A percentile compares a stretch with the other conserved stretches of the same genome.
phyloP scores from a whole-genome alignment of 495 filamentous ascomycete species.

The Sordaria brevicollis region DNA sequence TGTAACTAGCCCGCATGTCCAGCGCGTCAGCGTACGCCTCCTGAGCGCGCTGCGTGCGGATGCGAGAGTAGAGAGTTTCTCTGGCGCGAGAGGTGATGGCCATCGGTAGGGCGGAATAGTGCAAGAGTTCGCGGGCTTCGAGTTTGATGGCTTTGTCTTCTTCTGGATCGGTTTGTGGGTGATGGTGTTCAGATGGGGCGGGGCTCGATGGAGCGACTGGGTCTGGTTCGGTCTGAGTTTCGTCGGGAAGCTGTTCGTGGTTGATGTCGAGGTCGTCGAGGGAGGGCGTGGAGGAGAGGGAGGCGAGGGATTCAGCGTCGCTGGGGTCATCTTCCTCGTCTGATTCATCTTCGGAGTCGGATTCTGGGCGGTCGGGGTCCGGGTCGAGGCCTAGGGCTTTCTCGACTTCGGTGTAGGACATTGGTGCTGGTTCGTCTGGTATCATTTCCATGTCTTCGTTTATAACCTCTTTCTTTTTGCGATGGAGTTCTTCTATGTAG shows the following conservation, averaged over 20 bases:
- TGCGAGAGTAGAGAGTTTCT: conserved; percentile 14
- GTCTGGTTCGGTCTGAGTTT: neutral
- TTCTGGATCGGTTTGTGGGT: conserved; percentile 17
- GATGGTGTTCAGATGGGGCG: conserved; percentile 10
- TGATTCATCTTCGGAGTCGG: conserved; percentile 11
- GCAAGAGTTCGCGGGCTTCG: conserved; percentile 19
- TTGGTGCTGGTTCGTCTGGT: conserved; percentile 7
- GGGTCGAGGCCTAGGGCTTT: conserved; percentile 12
- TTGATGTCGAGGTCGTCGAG: neutral
- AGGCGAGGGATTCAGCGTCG: neutral
- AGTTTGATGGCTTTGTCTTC: conserved; percentile 6
- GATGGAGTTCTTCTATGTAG: conserved; percentile 6
- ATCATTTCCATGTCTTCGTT: conserved; percentile 17
- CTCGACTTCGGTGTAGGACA: conserved; percentile 49
- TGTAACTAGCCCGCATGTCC: conserved; percentile 39
- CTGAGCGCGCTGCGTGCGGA: conserved; percentile 24
- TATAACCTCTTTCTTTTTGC: neutral
- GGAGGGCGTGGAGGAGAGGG: neutral
- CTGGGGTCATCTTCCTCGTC: neutral
- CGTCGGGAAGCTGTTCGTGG: neutral
- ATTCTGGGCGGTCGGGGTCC: conserved; percentile 3
- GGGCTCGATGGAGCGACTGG: neutral
- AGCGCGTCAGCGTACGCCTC: conserved; percentile 44
- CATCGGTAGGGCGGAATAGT: conserved; percentile 16
- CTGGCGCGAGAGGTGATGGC: conserved; percentile 4